phyloP scores from a whole-genome alignment of 306 rosid genomes.

The Vigna reflexopilosa region DNA sequence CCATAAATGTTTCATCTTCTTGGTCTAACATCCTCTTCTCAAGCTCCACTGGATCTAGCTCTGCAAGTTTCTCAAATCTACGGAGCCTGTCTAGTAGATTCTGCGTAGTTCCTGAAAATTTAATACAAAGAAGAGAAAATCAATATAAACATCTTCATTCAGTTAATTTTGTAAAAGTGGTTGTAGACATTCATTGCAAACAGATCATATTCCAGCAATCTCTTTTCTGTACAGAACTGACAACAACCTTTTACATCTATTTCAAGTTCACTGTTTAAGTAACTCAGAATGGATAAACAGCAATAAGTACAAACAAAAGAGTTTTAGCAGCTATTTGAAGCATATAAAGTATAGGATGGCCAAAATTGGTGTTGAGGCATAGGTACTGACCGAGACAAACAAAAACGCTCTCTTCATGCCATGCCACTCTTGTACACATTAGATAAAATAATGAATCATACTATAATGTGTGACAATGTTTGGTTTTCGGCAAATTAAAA shows the following conservation, averaged over 20 bases:
- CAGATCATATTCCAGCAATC: neutral
- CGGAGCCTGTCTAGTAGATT: conserved; percentile 76
- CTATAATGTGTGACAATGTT: conserved; percentile 22
- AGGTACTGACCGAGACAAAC: conserved; percentile 6
- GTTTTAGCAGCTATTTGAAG: conserved; percentile 32
- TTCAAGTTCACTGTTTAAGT: neutral
- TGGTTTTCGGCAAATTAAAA: conserved; percentile 32
- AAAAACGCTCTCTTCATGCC: neutral
- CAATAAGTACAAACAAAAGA: conserved; percentile 13
- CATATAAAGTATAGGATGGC: conserved; percentile 10
- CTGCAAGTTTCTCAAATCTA: conserved; percentile 89
- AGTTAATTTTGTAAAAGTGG: neutral
- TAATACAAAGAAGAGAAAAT: conserved; percentile 1
- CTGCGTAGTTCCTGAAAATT: conserved; percentile 77
- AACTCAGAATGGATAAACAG: neutral
- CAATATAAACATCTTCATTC: neutral
- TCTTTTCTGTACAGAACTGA: neutral
- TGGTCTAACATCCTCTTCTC: conserved; percentile 70
- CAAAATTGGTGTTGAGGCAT: conserved; percentile 22
- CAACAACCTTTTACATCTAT: neutral
- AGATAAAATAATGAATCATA: neutral
- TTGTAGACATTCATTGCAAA: neutral
- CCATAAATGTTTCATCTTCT: conserved; percentile 49
- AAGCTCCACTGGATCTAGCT: conserved; percentile 78
- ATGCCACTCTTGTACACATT: neutral